These are phyloP conservation scores for Mucor irregularis DNA, from an alignment of 371 early-diverging fungal genomes.

Conservation along the genomic window DNA sequence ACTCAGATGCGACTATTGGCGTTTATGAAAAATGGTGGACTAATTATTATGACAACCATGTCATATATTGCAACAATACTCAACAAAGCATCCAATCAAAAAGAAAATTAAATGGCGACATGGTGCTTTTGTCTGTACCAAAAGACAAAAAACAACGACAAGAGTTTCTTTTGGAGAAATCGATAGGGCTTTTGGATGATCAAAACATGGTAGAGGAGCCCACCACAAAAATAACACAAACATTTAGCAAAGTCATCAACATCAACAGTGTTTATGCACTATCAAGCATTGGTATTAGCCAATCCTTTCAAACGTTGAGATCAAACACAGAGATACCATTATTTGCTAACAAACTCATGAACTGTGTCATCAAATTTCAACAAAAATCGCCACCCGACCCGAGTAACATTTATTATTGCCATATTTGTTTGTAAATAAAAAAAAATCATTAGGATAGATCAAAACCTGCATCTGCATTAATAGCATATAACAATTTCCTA, in stretches of 20 bases:
- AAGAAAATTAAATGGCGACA: conserved; percentile 5
- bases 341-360: conserved; percentile 4
- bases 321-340: conserved; percentile 5
- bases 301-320: conserved; percentile 4
- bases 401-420: too few species aligned
- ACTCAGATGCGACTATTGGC: conserved; percentile 8
- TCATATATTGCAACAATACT: conserved; percentile 7
- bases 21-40: conserved; percentile 9
- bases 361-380: conserved; percentile 5
- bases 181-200: conserved; percentile 9
- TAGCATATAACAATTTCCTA: conserved; percentile 85
- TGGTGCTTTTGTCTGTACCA: conserved; percentile 9
- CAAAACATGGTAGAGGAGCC: conserved; percentile 9
- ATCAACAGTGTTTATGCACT: conserved; percentile 5
- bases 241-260: conserved; percentile 5
- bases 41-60: conserved; percentile 8
- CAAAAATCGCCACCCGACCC: too few species aligned
- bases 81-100: conserved; percentile 9
- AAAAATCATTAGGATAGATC: conserved; percentile 66
- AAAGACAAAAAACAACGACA: conserved; percentile 6
- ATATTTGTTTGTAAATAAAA: not conserved
- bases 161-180: conserved; percentile 8
- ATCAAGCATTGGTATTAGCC: conserved; percentile 5
- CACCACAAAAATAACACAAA: conserved; percentile 6
- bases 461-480: conserved; percentile 90